These are phyloP conservation scores for Myxozyma lipomycoides DNA, from an alignment of 805 yeast genomes.

Conservation along the genomic window DNA sequence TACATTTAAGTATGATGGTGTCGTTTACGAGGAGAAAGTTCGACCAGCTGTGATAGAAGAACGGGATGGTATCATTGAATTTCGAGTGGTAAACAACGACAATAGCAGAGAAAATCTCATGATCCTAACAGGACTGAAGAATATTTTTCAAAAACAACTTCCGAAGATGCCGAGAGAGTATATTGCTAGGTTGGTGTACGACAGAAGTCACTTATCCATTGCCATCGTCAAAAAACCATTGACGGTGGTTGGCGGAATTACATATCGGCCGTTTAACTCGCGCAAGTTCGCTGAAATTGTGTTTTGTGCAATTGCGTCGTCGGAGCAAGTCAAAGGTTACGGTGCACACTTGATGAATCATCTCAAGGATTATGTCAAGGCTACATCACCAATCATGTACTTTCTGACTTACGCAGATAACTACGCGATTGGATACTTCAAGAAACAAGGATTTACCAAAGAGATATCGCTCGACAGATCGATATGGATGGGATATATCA, in stretches of 20 bases:
- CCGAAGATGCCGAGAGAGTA: constrained; percentile 99
- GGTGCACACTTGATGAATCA: constrained; percentile 99
- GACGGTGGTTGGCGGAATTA: constrained; percentile 96
- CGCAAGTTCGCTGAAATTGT: constrained; percentile 96
- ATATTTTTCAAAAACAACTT: constrained; percentile 92
- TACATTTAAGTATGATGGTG: constrained; percentile 69
- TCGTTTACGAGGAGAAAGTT: constrained; percentile 76
- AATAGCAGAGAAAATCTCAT: constrained; percentile 81
- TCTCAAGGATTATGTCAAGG: constrained; percentile 87
- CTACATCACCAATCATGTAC: constrained; percentile 78
- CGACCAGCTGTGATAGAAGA: constrained; percentile 94
- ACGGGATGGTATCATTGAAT: constrained; percentile 86
- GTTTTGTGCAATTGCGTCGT: constrained; percentile 94
- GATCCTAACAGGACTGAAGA: constrained; percentile 90
- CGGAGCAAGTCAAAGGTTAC: constrained; percentile 97
- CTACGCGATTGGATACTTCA: constrained; percentile 97
- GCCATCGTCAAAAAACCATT: constrained; percentile 92
- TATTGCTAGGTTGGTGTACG: constrained; percentile 90
- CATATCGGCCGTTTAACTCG: constrained; percentile 88
- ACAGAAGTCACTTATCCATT: constrained; percentile 88
- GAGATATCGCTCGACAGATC: constrained; percentile 81
- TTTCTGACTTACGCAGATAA: constrained; percentile 96
- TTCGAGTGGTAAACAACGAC: constrained; percentile 94
- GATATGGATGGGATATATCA: constrained; percentile 97
- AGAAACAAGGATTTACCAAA: constrained; percentile 96